Conservation (phyloP, 2,329 filamentous ascomycete species). For the Plectosphaerella cucumerina region DNA sequence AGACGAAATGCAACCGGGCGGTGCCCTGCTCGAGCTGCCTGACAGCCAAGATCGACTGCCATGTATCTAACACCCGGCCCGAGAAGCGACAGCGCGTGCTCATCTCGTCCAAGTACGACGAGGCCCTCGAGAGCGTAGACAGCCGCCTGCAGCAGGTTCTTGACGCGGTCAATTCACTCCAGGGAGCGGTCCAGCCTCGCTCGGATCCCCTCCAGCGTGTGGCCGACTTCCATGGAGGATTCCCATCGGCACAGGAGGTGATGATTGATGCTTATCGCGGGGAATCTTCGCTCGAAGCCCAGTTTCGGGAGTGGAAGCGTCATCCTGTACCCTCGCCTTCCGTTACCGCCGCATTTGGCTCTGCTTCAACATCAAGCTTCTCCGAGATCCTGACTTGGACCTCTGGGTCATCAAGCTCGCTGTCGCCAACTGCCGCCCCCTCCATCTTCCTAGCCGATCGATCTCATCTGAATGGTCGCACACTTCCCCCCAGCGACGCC, state of each 20-base stretch:
- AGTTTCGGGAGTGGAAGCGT: constrained; percentile 4
- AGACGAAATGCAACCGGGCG: constrained; percentile 24
- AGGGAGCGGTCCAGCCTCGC: neutral
- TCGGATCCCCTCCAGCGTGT: neutral
- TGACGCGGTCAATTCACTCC: constrained; percentile 14
- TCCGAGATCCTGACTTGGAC: too few species aligned
- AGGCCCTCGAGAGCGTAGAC: constrained; percentile 22
- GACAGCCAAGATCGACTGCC: constrained; percentile 21
- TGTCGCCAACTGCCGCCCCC: too few species aligned
- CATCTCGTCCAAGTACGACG: constrained; percentile 23
- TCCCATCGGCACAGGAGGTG: constrained; percentile 11
- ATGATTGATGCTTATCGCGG: constrained; percentile 19
- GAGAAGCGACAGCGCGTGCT: constrained; percentile 26
- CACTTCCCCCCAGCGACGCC: constrained; percentile 19
- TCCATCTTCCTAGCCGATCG: too few species aligned
- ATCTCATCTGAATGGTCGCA: constrained; percentile 3
- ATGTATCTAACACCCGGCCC: constrained; percentile 14
- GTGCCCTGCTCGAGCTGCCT: constrained; percentile 23
- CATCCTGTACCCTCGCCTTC: too few species aligned
- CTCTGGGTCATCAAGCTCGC: too few species aligned
- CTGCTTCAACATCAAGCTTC: too few species aligned
- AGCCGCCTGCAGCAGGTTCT: constrained; percentile 20
- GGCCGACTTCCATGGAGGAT: constrained; percentile 3
- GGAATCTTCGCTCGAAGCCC: constrained; percentile 21
- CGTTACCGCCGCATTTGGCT: too few species aligned